A percentile compares a stretch with the other conserved stretches of the same genome.
Evolutionary conservation across 768 basidiomycete species (phyloP).

Genomic region (Leccinum broughii): DNA sequence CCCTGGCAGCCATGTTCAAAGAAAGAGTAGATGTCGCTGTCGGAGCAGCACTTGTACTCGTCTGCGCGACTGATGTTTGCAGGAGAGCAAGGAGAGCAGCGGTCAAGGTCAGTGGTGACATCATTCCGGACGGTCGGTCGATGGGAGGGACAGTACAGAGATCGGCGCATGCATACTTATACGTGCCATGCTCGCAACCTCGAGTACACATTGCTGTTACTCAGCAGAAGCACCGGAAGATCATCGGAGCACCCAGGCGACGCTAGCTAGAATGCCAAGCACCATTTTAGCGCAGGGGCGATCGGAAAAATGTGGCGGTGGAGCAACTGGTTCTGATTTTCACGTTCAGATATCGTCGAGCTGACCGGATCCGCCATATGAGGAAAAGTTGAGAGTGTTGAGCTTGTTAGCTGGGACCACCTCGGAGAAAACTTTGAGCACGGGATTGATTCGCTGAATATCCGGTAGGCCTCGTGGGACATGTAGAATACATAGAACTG

Average conservation of each 20-base stretch:
- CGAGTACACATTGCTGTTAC: background rate
- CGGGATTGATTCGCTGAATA: background rate
- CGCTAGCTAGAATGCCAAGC: background rate
- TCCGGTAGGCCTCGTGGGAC: background rate
- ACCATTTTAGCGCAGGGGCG: background rate
- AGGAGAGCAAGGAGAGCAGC: slow-evolving; percentile 8
- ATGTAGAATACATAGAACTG: background rate
- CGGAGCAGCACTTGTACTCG: background rate
- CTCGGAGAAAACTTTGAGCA: background rate
- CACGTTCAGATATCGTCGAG: background rate
- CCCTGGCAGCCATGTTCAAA: slow-evolving; percentile 39
- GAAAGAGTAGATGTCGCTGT: slow-evolving; percentile 3
- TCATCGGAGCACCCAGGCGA: background rate
- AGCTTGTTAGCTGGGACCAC: background rate
- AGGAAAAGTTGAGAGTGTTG: background rate
- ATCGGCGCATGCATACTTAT: slow-evolving; percentile 2
- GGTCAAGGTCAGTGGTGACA: slow-evolving; percentile 7
- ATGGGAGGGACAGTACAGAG: background rate
- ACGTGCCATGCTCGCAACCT: background rate
- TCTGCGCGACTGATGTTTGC: slow-evolving; percentile 2
- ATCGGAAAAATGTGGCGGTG: background rate
- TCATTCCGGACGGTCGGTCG: background rate
- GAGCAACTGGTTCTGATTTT: background rate
- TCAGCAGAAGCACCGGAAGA: background rate
- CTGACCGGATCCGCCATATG: background rate